Base-by-base conservation (phyloP, 345 rosid species). In the Camelina neglecta region DNA sequence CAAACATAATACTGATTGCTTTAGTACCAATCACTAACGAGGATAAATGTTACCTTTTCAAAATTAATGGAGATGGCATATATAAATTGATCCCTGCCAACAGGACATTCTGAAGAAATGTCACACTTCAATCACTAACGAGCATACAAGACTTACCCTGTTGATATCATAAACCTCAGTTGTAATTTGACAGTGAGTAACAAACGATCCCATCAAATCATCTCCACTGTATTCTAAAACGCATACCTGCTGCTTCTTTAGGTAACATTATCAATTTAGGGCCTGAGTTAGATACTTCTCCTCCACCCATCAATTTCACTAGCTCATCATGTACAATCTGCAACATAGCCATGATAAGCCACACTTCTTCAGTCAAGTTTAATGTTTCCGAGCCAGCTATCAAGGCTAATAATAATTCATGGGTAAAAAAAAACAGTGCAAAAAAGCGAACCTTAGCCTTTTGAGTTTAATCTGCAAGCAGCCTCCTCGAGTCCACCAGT, bases 121-220 rank as follows among this genome's bases (percentile, higher is more conserved):
- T 87, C 96, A 50, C 71, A 79, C 73, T 88, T 88, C 1, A 76
- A 83, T 44, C 99, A 67, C 97, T 97, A 75, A 95, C 87, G 77
- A 95, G 96, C 96, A 92, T 88, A 81, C 93, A 89, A 76, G 86
- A 85, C 80, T 95, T 92, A 45, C 97, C 96, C 97, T 94, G 85
- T 55, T 41, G 44, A 49, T 63, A 54, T 12, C 15, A 67, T 16
- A 45, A 10, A n/a, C 23, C 36, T 70, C 69, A 81, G 31, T 41
- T 24, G 64, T 74, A 10, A 8, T 55, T 53, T 69, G 62, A 68
- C 62, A 53, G 64, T 66, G 44, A 8, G 57, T 60, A 36, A 61
- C 6, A 24, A 24, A 24, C 26, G 1, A 24, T 24, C 3, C 26
- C 20, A 16, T 57, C 71, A 36, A 44, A 31, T 24, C 26, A 56